Base-by-base conservation (phyloP, 2,329 filamentous ascomycete species). In the Fusarium pilosicola region DNA sequence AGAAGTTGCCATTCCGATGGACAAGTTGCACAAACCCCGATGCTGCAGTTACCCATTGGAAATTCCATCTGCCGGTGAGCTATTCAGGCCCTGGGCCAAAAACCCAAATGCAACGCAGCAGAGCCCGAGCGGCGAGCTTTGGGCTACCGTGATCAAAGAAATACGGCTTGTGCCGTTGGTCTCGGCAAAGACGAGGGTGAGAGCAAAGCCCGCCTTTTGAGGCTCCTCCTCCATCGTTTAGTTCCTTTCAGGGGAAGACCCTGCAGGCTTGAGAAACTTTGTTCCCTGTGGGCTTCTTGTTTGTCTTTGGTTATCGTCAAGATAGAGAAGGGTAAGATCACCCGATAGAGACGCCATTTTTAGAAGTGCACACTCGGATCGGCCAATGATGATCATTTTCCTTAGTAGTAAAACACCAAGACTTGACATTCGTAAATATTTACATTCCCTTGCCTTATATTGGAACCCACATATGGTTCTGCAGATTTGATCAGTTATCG, bases 211-310 rank as follows among this genome's bases (percentile, higher is more conserved):
- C 51, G 15, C 32, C 26, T 46, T 46, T 70, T 75, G 68, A 76
- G 74, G 74, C 74, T 77, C 64, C 75, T 60, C 69, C 73, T 62
- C 63, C 55, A 58, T 28, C 38, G 51, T 48, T n/a, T 36, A 52
- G 46, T 28, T 15, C 59, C 20, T 14, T 45, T n/a, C 73, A 74
- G 68, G 74, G 74, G 67, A 65, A 49, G 62, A 61, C 76, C 76
- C 73, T 76, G 71, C 56, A 65, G 67, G 30, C 24, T 20, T 24
- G 62, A 42, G 55, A 63, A 70, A 71, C 65, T 56, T 54, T 69
- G 58, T 64, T 62, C 41, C 28, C 30, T 32, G 56, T 34, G 39
- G 64, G 48, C n/a, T 52, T 36, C 32, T 59, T 51, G 11, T 6
- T 13, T 48, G 13, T n/a, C 30, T 24, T 55, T 15, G 63, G 51